Evolutionary conservation across 495 filamentous ascomycete genomes (phyloP), one percentile per base, ranked within the genome.

Genomic region (Stereocaulon alpinum): DNA sequence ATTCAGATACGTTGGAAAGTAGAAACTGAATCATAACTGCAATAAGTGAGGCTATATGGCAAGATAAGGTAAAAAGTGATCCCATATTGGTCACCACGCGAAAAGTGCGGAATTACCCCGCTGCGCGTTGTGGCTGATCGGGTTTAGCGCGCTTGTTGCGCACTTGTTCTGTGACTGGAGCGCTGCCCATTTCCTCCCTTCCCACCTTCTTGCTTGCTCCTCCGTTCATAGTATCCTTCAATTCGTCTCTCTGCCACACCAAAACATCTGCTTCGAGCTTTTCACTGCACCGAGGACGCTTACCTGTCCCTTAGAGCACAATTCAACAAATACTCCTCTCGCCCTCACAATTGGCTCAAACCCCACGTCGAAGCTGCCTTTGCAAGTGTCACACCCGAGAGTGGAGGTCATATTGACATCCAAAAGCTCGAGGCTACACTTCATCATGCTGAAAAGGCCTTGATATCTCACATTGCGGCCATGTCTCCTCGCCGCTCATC

Each of bases 401-500:
- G 45, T 40, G 40, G 34, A 58, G 29, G 20, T 51, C 34, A 29
- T 32, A n/a, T 2, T 42, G 20, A 27, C 7, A 9, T 41, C 9
- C 40, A 27, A 5, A 12, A 60, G 48, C 40, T 40, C 52, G 29
- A 12, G 34, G 10, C 14, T 17, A 37, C 27, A 34, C 30, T 45
- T 27, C 5, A 40, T n/a, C 47, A 54, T 60, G 49, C 40, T 45
- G 45, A 37, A n/a, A 43, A 32, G 40, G 18, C 29, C 5, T 27
- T 63, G 30, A 43, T 40, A 40, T 45, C 17, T 50, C 45, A 55
- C 32, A 42, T 12, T 20, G 52, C 63, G 62, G 66, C 66, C 66
- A 81, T 81, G 74, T 86, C 88, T 66, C 87, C 90, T 66, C 86
- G 93, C 71, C 89, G 93, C 70, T 95, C 91, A 53, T 93, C 92